Base-by-base conservation (phyloP, 2,329 filamentous ascomycete species). In the Pseudopithomyces maydicus region DNA sequence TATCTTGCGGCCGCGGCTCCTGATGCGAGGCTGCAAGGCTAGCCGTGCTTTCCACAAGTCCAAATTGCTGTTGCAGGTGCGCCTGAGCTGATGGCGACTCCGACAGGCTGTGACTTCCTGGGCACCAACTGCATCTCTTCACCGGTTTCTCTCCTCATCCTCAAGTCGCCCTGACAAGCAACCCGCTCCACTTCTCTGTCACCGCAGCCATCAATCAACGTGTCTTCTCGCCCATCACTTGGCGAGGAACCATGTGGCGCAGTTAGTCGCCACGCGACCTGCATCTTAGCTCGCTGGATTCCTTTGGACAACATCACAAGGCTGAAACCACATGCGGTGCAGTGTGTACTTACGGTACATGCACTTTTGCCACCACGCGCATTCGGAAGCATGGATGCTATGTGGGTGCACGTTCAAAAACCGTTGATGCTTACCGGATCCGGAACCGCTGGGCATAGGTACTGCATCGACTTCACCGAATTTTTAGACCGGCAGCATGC, bases 81-180 rank as follows among this genome's bases (percentile, higher is more conserved):
- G 38, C 17, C 38, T 41, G n/a, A 29, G 45, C 38, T 38, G 44
- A 55, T 42, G 52, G 53, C 44, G 20, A 32, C 53, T 33, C 53
- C 53, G 53, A 51, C 39, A n/a, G 33, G n/a, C 36, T 35, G 17
- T 46, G 39, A 33, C 32, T 46, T 45, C 45, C 43, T 38, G 11
- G 19, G 15, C 39, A 36, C 33, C 32, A 26, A 55, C 22, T 46
- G 38, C 32, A 39, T 23, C 4, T 19, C 29, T 35, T 55, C 46
- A 55, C 53, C 53, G 53, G 53, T 50, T 20, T 32, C 12, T 39
- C 29, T 32, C 42, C 52, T 20, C 36, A 35, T 43, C 26, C 35
- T n/a, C 23, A 19, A 19, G 15, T 17, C n/a, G 7, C n/a, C 22
- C 22, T 11, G 10, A 23, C 41, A 36, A 23, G 10, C 32, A 38